Evolutionary conservation across 2,329 filamentous ascomycete genomes (phyloP).

Genomic region (Aaosphaeria arxii): DNA sequence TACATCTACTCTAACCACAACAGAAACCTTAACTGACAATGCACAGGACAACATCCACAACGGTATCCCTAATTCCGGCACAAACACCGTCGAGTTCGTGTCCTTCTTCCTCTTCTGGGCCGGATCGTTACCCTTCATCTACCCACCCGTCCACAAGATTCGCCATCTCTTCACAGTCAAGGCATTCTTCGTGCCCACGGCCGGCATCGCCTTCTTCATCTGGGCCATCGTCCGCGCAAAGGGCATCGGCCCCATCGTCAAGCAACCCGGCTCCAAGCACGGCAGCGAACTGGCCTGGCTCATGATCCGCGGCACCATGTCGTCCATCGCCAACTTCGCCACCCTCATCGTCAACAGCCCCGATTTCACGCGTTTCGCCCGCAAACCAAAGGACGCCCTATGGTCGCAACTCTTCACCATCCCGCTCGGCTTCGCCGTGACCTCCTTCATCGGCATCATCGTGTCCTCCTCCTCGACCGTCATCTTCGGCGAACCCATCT

Average conservation of each 20-base stretch:
- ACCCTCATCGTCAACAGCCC: slow-evolving; percentile 1
- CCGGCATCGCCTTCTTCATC: slow-evolving; percentile 70
- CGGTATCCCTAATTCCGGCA: slow-evolving; percentile 66
- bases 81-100: slow-evolving; percentile 70
- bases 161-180: slow-evolving; percentile 91
- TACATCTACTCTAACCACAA: background rate
- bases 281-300: slow-evolving; percentile 76
- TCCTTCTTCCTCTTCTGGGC: slow-evolving; percentile 90
- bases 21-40: background rate
- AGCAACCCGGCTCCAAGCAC: slow-evolving; percentile 42
- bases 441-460: slow-evolving; percentile 70
- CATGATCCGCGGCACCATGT: slow-evolving; percentile 73
- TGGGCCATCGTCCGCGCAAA: slow-evolving; percentile 1
- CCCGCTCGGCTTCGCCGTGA: slow-evolving; percentile 48
- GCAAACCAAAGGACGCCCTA: background rate
- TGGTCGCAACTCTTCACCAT: slow-evolving; percentile 1
- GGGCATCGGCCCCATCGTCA: slow-evolving; percentile 1
- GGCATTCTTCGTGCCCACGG: slow-evolving; percentile 75
- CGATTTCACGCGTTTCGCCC: slow-evolving; percentile 1
- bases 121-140: slow-evolving; percentile 75
- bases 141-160: slow-evolving; percentile 85
- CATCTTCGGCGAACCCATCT: slow-evolving; percentile 43
- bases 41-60: slow-evolving; percentile 59
- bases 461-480: slow-evolving; percentile 47
- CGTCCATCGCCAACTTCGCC: slow-evolving; percentile 36